A percentile compares a stretch with the other conserved stretches of the same genome.
Evolutionary conservation across 2,329 filamentous ascomycete species (phyloP).

Genomic region (Aspergillus sojae): DNA sequence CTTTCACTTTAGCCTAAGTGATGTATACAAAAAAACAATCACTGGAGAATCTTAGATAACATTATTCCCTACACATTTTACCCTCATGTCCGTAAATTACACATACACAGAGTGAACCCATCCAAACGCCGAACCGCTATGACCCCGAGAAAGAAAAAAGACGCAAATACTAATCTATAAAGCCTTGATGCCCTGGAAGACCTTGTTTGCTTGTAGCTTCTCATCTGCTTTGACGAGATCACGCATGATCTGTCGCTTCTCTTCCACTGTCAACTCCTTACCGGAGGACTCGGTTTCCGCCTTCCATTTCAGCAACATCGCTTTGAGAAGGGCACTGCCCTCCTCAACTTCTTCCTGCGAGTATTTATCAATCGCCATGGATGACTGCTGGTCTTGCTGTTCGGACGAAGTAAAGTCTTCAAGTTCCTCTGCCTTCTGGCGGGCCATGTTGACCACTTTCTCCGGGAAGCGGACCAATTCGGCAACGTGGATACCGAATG

Average conservation of each 20-base stretch:
- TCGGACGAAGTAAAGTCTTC: slow-evolving; percentile 73
- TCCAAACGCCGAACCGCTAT: slow-evolving; percentile 12
- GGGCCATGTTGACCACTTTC: slow-evolving; percentile 99
- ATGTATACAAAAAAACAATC: background rate
- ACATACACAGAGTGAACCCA: background rate
- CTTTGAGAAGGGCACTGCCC: slow-evolving; percentile 82
- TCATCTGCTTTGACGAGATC: slow-evolving; percentile 76
- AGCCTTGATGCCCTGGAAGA: slow-evolving; percentile 52
- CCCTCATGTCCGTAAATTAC: background rate
- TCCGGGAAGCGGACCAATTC: slow-evolving; percentile 94
- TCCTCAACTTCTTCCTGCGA: slow-evolving; percentile 86
- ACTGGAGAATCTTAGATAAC: background rate
- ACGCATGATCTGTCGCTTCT: slow-evolving; percentile 77
- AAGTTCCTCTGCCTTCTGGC: slow-evolving; percentile 95
- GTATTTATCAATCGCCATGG: slow-evolving; percentile 52
- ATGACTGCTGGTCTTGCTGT: slow-evolving; percentile 48
- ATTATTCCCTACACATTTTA: background rate
- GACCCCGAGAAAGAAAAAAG: background rate
- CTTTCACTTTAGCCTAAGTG: background rate
- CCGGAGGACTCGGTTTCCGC: slow-evolving; percentile 65
- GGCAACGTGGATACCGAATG: slow-evolving; percentile 96
- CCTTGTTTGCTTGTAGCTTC: slow-evolving; percentile 60
- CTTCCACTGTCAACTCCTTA: slow-evolving; percentile 65
- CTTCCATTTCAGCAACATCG: slow-evolving; percentile 84
- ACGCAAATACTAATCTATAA: slow-evolving; percentile 33